Conservation (phyloP, 352 stramenopile species). For the Phytophthora foliorum region DNA sequence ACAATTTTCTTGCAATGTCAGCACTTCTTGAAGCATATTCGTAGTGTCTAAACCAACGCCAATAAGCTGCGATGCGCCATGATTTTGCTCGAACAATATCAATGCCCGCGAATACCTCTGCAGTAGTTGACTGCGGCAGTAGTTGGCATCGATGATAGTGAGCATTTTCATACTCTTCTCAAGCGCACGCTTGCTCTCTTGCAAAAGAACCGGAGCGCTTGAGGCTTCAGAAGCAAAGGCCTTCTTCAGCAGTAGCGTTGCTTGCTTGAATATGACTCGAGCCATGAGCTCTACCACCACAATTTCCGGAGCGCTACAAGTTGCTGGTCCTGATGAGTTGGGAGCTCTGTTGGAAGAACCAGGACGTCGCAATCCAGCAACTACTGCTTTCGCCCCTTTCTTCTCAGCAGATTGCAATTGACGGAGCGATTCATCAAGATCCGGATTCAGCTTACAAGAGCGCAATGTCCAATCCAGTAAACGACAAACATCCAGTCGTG, state of each 20-base stretch:
- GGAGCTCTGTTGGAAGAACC: neutral
- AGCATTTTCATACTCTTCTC: conserved; percentile 31
- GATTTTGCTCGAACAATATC: conserved; percentile 4
- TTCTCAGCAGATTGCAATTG: conserved; percentile 35
- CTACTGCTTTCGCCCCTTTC: conserved; percentile 21
- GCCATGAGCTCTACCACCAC: conserved; percentile 37
- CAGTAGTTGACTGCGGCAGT: conserved; percentile 24
- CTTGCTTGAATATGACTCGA: conserved; percentile 47
- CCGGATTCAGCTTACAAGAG: conserved; percentile 33
- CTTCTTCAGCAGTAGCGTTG: conserved; percentile 32
- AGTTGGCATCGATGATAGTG: conserved; percentile 24
- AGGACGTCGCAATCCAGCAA: conserved; percentile 21
- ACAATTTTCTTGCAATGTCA: conserved; percentile 20
- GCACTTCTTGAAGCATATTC: conserved; percentile 29
- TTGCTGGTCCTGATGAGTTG: neutral
- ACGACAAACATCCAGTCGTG: conserved; percentile 35
- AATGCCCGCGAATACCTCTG: conserved; percentile 28
- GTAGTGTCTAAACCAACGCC: conserved; percentile 6
- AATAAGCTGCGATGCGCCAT: neutral
- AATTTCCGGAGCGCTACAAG: conserved; percentile 23
- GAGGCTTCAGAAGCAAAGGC: conserved; percentile 3
- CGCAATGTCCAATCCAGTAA: conserved; percentile 47
- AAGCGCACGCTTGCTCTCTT: conserved; percentile 29
- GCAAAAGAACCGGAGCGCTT: conserved; percentile 8
- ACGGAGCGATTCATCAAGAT: conserved; percentile 19